phyloP scores from a whole-genome alignment of 2,329 filamentous ascomycete genomes.

The Claviceps spartinae region DNA sequence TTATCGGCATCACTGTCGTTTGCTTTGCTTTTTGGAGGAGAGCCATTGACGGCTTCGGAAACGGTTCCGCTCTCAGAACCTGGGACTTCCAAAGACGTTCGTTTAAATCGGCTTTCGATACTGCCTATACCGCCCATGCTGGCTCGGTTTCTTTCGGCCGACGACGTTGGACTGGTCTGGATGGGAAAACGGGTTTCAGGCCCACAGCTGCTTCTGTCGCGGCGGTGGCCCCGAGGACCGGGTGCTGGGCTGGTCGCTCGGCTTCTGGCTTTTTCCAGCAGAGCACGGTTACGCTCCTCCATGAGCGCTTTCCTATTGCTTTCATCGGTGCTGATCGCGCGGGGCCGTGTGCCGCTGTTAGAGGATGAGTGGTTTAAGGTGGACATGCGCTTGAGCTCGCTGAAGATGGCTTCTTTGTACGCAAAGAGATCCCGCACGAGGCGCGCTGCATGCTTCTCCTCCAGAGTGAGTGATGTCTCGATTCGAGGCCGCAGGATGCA shows the following conservation, averaged over 20 bases:
- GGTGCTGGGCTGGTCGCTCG: slow-evolving; percentile 63
- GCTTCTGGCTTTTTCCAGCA: slow-evolving; percentile 57
- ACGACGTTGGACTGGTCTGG: slow-evolving; percentile 46
- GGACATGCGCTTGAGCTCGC: slow-evolving; percentile 84
- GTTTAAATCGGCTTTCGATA: slow-evolving; percentile 34
- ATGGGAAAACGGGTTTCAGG: slow-evolving; percentile 78
- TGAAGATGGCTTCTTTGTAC: slow-evolving; percentile 91
- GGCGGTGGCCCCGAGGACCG: slow-evolving; percentile 49
- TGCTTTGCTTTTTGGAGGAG: slow-evolving; percentile 12
- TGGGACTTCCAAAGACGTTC: slow-evolving; percentile 72
- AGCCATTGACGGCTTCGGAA: slow-evolving; percentile 29
- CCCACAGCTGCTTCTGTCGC: slow-evolving; percentile 64
- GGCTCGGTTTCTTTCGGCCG: slow-evolving; percentile 35
- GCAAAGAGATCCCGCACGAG: slow-evolving; percentile 83
- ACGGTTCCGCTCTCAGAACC: slow-evolving; percentile 33
- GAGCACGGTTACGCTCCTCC: slow-evolving; percentile 79
- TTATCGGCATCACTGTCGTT: slow-evolving; percentile 32
- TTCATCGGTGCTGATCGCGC: slow-evolving; percentile 89
- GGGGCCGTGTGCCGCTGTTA: slow-evolving; percentile 46
- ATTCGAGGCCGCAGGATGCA: slow-evolving; percentile 78
- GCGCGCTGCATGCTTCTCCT: slow-evolving; percentile 85
- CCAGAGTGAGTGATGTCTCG: slow-evolving; percentile 84
- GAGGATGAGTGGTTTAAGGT: slow-evolving; percentile 53
- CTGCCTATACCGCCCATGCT: slow-evolving; percentile 32
- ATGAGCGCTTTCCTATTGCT: slow-evolving; percentile 87